Percentiles rank a stretch among this genome's conserved stretches.
These are phyloP conservation scores for Trypanosoma brucei DNA, from an alignment of 208 protist genomes.

Conservation along the genomic window DNA sequence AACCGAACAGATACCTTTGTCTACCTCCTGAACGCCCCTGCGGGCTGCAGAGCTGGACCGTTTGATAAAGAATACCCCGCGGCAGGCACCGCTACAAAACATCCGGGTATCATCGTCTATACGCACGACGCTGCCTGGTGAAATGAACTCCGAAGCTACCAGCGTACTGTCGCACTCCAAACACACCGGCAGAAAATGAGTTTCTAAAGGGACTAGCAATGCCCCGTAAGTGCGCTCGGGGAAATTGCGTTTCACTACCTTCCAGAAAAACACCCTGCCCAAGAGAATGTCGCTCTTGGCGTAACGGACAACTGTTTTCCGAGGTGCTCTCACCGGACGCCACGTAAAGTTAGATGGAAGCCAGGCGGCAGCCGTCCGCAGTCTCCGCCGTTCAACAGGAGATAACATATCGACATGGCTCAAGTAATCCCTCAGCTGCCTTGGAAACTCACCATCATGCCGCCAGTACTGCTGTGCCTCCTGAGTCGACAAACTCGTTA, in stretches of 20 bases:
- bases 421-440: slow-evolving; percentile 53
- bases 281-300: slow-evolving; percentile 2
- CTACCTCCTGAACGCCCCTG: slow-evolving; percentile 40
- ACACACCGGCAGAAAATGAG: slow-evolving; percentile 14
- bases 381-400: slow-evolving; percentile 12
- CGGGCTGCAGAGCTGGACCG: slow-evolving; percentile 55
- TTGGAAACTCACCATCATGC: slow-evolving; percentile 41
- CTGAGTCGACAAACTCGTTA: slow-evolving; percentile 29
- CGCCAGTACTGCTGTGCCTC: slow-evolving; percentile 38
- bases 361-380: slow-evolving; percentile 14
- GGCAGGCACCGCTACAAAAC: slow-evolving; percentile 70
- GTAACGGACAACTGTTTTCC: slow-evolving; percentile 21
- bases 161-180: slow-evolving; percentile 17
- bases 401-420: slow-evolving; percentile 17
- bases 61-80: slow-evolving; percentile 52
- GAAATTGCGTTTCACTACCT: slow-evolving; percentile 7
- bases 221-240: slow-evolving; percentile 11
- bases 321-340: not conserved
- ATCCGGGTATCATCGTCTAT: slow-evolving; percentile 45
- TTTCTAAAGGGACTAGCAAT: slow-evolving; percentile 1
- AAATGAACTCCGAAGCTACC: not conserved
- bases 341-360: slow-evolving; percentile 21
- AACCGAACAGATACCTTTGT: slow-evolving; percentile 53
- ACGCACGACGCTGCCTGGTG: slow-evolving; percentile 34
- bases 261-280: slow-evolving; percentile 27